A percentile compares a stretch with the other conserved stretches of the same genome.
phyloP scores from a whole-genome alignment of 768 basidiomycete species.

The Calocera cornea region DNA sequence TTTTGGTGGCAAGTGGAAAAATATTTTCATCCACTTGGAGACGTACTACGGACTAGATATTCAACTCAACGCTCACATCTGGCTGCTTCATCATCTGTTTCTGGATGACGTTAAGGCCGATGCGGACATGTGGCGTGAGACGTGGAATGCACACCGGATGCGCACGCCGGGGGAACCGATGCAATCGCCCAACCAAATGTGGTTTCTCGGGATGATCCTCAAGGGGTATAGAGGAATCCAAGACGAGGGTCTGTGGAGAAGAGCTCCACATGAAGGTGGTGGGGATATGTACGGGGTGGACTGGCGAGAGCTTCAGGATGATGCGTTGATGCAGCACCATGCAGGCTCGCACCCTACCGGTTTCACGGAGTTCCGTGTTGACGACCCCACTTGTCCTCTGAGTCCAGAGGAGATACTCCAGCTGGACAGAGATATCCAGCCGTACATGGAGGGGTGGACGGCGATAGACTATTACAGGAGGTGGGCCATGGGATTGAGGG shows the following conservation, averaged over 20 bases:
- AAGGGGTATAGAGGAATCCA: background rate
- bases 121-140: background rate
- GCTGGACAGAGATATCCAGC: background rate
- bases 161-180: background rate
- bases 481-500: too few species aligned
- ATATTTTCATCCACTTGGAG: slow-evolving; percentile 3
- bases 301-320: slow-evolving; percentile 15
- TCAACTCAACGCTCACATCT: background rate
- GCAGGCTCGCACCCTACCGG: background rate
- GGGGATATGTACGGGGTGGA: slow-evolving; percentile 15
- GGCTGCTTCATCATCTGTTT: slow-evolving; percentile 9
- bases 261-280: background rate
- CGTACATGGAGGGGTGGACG: background rate
- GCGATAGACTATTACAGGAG: background rate
- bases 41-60: background rate
- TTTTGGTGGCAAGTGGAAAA: background rate
- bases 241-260: background rate
- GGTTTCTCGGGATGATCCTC: background rate
- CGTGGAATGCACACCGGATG: slow-evolving; percentile 3
- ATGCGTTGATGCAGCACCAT: slow-evolving; percentile 13
- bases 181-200: background rate
- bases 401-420: background rate
- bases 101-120: slow-evolving; percentile 5
- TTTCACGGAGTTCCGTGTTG: background rate
- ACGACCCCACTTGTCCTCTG: background rate